phyloP scores from a whole-genome alignment of 1,284 basidiomycete species.

The Acaromyces ingoldii region DNA sequence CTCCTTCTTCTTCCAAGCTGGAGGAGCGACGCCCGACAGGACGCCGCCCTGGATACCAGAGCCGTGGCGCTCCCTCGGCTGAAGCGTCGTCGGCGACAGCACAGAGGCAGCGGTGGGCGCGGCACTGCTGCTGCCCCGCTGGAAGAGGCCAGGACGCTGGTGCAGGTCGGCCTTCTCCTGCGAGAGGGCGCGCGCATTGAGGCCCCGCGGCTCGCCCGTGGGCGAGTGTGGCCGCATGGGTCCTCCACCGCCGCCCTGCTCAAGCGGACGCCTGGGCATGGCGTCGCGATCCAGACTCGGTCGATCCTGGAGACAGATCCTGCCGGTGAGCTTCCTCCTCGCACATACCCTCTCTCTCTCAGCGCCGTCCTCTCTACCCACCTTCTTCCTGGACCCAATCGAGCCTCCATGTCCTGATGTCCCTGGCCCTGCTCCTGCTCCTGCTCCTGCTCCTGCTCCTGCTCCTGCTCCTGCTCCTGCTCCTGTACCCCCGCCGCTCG shows the following conservation, averaged over 20 bases:
- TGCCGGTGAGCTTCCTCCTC: too few species aligned
- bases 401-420: too few species aligned
- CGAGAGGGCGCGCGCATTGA: slow-evolving; percentile 30
- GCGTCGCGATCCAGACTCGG: too few species aligned
- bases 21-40: slow-evolving; percentile 33
- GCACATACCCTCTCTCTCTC: too few species aligned
- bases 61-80: slow-evolving; percentile 24
- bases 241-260: slow-evolving; percentile 7
- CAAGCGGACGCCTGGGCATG: too few species aligned
- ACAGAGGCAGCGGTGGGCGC: slow-evolving; percentile 12
- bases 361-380: neutral
- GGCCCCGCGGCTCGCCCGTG: slow-evolving; percentile 23
- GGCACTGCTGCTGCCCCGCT: slow-evolving; percentile 25
- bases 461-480: too few species aligned
- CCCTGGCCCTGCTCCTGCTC: too few species aligned
- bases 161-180: slow-evolving; percentile 21
- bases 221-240: slow-evolving; percentile 17
- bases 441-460: too few species aligned
- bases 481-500: too few species aligned
- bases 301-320: too few species aligned
- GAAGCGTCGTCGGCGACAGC: slow-evolving; percentile 23
- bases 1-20: slow-evolving; percentile 32
- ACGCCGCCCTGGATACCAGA: slow-evolving; percentile 39
- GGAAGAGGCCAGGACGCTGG: slow-evolving; percentile 34
- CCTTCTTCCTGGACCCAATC: neutral